These are phyloP conservation scores for Umbellularia californica DNA, from an alignment of 164 flowering plant species.

Conservation along the genomic window DNA sequence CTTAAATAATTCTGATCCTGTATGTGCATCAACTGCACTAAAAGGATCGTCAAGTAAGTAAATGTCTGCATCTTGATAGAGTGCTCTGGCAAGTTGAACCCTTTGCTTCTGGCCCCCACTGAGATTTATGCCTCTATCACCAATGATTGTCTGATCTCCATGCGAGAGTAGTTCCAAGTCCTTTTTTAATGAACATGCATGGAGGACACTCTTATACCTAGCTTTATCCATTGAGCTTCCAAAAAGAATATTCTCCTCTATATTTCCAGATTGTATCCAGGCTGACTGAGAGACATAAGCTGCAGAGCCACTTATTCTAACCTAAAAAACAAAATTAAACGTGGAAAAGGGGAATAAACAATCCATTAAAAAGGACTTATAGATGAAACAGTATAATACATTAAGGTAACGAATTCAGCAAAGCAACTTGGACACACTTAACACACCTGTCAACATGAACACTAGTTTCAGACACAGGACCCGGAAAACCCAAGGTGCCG, in stretches of 20 bases:
- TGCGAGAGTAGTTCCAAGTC: slow-evolving; percentile 90
- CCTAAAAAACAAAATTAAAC: slow-evolving; percentile 39
- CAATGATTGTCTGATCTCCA: slow-evolving; percentile 97
- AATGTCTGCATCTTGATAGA: slow-evolving; percentile 96
- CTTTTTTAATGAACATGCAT: slow-evolving; percentile 85
- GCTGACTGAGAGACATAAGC: slow-evolving; percentile 99
- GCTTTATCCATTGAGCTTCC: slow-evolving; percentile 89
- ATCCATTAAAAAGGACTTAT: neutral
- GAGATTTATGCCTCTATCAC: slow-evolving; percentile 96
- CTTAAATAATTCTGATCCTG: slow-evolving; percentile 88
- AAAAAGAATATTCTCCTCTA: slow-evolving; percentile 93
- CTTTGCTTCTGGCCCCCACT: slow-evolving; percentile 99
- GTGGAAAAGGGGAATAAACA: no score
- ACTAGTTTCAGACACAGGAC: neutral
- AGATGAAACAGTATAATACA: neutral
- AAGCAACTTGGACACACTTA: neutral
- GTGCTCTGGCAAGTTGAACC: slow-evolving; percentile 97
- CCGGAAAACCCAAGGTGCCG: neutral
- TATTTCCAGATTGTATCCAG: slow-evolving; percentile 98
- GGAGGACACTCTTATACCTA: slow-evolving; percentile 76
- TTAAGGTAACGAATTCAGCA: neutral
- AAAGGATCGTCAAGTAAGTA: slow-evolving; percentile 98
- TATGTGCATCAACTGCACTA: slow-evolving; percentile 99
- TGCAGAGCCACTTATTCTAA: slow-evolving; percentile 78
- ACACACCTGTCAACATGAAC: neutral